Base-by-base conservation (phyloP, 164 flowering plant genomes). In the Annona squamosa region DNA sequence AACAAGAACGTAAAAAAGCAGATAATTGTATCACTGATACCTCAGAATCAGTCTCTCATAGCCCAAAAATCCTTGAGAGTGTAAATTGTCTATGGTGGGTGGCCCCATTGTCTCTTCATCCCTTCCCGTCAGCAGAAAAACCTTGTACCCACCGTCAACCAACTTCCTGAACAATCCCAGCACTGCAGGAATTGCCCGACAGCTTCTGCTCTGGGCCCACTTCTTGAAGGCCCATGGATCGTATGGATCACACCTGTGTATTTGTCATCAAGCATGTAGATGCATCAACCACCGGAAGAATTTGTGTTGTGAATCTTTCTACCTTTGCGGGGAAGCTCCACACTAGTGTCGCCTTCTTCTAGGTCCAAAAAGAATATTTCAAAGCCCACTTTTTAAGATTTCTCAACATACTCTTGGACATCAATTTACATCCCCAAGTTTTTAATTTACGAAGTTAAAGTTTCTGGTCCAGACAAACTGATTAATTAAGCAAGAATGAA, bases 41-140 rank as follows among this genome's bases (percentile, higher is more conserved):
- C 97, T 91, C 80, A 91, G 45, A 72, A 90, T 85, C 43, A 92
- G 81, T 1, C 90, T 83, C 67, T 91, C 88, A 72, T 87, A 91
- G n/a, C 92, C 97, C 52, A 79, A 4, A 68, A 85, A 93, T n/a
- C 97, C 98, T 65, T 90, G 88, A 61, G 63, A 72, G 2, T 77
- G 82, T 77, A 93, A 72, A 69, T 93, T 93, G 1, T 77, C 70
- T 13, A 68, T 26, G 4, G 98, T 93, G 65, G 79, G 69, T 68
- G 80, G 76, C 0, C 84, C 83, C n/a, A 91, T 77, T 2, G 85
- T 86, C n/a, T 81, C 88, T 78, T 83, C 86, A 57, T 87, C 89
- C 79, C 98, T 88, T 0, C 98, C 97, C 0, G 94, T 86, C 19
- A 93, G 61, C 1, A 91, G 82, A 63, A 93, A 79, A 1, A 91